Base-by-base conservation (phyloP, 1,284 basidiomycete genomes). In the Earliella scabrosa region DNA sequence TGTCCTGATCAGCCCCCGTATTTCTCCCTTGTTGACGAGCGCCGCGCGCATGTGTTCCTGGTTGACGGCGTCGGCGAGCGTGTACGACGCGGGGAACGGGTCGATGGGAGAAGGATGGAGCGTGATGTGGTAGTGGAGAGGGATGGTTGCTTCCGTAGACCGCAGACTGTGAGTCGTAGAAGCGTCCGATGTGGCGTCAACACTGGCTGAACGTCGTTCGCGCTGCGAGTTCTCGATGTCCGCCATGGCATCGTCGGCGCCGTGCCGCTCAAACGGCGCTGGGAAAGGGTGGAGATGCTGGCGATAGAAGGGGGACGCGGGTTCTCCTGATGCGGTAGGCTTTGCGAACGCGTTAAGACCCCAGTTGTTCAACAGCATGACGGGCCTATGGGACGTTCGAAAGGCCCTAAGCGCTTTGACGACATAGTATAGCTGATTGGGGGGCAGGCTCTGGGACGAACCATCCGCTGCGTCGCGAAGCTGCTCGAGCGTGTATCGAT, bases 361-460 rank as follows among this genome's bases (percentile, higher is more conserved):
- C 87, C 88, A 89, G 66, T 85, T 90, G 2, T 87, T 82, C 36
- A 89, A 64, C 36, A 87, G 66, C 23, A 79, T 77, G 35, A 88
- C 68, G 6, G 86, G 79, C 2, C 75, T 72, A 62, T 86, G 80
- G 7, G 78, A 79, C 16, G 68, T 56, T 34, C 79, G 82, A 39
- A 92, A 71, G 6, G 63, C 60, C n/a, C 82, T 75, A 23, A 92
- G 66, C 13, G 82, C 78, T 18, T 66, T 63, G 35, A 83, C 65
- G 47, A 86, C 77, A 56, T 79, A 74, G 21, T 76, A 71, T 20
- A 84, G 68, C 35, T 78, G 73, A 59, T 71, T 74, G 48, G 60
- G 64, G 47, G 51, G 61, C 38, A 46, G 62, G 16, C 14, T n/a
- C 23, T 54, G 45, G 35, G 52, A 40, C 50, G 49, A 38, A 43